Evolutionary conservation across 352 stramenopile species (phyloP).

Genomic region (Phytopythium delawarense): DNA sequence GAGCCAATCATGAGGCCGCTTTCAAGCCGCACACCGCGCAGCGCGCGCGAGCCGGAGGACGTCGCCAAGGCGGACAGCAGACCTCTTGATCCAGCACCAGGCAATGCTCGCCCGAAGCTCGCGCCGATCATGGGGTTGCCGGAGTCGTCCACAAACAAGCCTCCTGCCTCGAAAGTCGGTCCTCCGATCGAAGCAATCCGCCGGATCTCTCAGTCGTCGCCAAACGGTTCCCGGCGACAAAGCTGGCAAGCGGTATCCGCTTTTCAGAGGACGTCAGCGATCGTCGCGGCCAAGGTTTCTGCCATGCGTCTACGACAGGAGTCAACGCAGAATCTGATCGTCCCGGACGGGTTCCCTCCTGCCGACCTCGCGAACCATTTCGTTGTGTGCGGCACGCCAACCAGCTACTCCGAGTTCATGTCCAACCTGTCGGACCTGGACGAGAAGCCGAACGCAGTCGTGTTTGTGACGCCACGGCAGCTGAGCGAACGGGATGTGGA

Average conservation of each 20-base stretch:
- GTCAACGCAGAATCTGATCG: background rate
- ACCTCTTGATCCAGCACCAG: background rate
- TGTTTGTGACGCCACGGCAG: slow-evolving; percentile 53
- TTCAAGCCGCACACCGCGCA: slow-evolving; percentile 13
- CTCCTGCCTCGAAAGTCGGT: background rate
- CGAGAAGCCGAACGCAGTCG: slow-evolving; percentile 26
- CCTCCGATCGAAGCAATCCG: background rate
- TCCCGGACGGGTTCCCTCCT: slow-evolving; percentile 13
- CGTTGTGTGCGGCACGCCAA: slow-evolving; percentile 67
- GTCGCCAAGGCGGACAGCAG: background rate
- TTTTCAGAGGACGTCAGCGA: slow-evolving; percentile 15
- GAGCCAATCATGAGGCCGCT: slow-evolving; percentile 28
- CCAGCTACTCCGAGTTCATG: slow-evolving; percentile 53
- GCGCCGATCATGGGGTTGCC: background rate
- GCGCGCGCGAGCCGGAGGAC: background rate
- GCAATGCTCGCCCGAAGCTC: background rate
- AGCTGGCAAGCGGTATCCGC: background rate
- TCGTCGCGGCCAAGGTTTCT: slow-evolving; percentile 1
- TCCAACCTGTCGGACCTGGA: slow-evolving; percentile 44
- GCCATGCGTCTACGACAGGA: slow-evolving; percentile 14
- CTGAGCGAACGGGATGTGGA: slow-evolving; percentile 47
- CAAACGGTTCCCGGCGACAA: background rate
- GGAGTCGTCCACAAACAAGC: background rate
- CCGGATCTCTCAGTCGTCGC: background rate
- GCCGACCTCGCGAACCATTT: slow-evolving; percentile 37